These are phyloP conservation scores for Rhododendron vialii DNA, from an alignment of 148 eudicot species.

Conservation along the genomic window DNA sequence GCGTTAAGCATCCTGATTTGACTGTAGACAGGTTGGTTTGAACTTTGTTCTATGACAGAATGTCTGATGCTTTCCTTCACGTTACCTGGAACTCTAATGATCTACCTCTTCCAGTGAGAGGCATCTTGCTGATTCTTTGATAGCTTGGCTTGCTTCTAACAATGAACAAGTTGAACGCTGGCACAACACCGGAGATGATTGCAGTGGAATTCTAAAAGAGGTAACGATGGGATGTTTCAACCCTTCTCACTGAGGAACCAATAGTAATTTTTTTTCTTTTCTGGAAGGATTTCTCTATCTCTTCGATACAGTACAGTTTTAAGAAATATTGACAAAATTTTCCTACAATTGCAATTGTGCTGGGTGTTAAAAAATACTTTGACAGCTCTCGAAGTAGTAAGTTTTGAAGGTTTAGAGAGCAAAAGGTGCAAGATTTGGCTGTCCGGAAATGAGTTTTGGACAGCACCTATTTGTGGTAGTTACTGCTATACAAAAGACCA, in stretches of 20 bases:
- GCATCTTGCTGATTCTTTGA: constrained; percentile 71
- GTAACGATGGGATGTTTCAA: constrained; percentile 25
- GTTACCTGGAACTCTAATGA: constrained; percentile 4
- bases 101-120: constrained; percentile 57
- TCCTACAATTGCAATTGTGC: neutral
- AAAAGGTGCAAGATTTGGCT: neutral
- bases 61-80: neutral
- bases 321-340: neutral
- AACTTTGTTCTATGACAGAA: neutral
- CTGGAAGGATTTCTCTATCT: neutral
- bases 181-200: constrained; percentile 19
- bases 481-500: neutral
- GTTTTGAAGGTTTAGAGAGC: neutral
- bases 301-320: neutral
- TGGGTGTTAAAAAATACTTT: neutral
- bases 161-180: constrained; percentile 21
- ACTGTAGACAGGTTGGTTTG: constrained; percentile 63
- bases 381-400: neutral
- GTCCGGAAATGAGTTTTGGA: neutral
- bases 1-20: constrained; percentile 64
- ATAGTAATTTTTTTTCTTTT: neutral
- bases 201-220: constrained; percentile 41
- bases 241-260: neutral
- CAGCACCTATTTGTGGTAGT: neutral
- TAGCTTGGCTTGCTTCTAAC: constrained; percentile 58